These are phyloP conservation scores for Lactarius deliciosus DNA, from an alignment of 768 basidiomycete species.

Conservation along the genomic window DNA sequence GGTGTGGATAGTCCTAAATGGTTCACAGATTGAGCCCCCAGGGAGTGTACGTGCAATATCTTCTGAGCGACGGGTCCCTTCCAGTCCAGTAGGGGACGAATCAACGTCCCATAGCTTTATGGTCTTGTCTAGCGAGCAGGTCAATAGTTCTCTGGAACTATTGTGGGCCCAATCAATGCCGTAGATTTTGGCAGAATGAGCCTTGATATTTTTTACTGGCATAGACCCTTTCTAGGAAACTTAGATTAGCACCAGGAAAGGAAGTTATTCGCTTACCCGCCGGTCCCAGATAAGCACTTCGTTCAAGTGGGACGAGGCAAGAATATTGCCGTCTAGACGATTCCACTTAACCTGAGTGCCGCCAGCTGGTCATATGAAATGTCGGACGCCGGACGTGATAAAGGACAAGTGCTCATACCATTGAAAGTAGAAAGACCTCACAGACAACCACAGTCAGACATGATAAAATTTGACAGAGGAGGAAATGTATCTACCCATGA, in stretches of 20 bases:
- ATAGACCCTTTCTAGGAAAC: slow-evolving; percentile 78
- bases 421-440: slow-evolving; percentile 60
- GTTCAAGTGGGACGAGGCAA: slow-evolving; percentile 88
- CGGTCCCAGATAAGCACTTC: slow-evolving; percentile 94
- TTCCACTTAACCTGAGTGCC: slow-evolving; percentile 99
- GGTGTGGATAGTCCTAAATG: slow-evolving; percentile 60
- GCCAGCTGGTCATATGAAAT: slow-evolving; percentile 49
- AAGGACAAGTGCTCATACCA: slow-evolving; percentile 36
- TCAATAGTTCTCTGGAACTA: slow-evolving; percentile 75
- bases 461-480: background rate
- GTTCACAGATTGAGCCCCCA: slow-evolving; percentile 35
- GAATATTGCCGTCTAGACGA: slow-evolving; percentile 75
- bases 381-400: background rate
- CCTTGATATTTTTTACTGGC: slow-evolving; percentile 69
- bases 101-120: slow-evolving; percentile 84
- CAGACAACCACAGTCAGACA: background rate
- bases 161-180: slow-evolving; percentile 95
- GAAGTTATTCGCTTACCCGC: slow-evolving; percentile 52
- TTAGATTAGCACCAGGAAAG: background rate
- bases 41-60: slow-evolving; percentile 24
- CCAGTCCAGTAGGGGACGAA: slow-evolving; percentile 25
- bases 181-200: slow-evolving; percentile 91
- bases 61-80: slow-evolving; percentile 10
- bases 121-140: slow-evolving; percentile 92
- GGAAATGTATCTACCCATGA: slow-evolving; percentile 49